These are phyloP conservation scores for Murraya koenigii DNA, from an alignment of 345 rosid species.

Conservation along the genomic window DNA sequence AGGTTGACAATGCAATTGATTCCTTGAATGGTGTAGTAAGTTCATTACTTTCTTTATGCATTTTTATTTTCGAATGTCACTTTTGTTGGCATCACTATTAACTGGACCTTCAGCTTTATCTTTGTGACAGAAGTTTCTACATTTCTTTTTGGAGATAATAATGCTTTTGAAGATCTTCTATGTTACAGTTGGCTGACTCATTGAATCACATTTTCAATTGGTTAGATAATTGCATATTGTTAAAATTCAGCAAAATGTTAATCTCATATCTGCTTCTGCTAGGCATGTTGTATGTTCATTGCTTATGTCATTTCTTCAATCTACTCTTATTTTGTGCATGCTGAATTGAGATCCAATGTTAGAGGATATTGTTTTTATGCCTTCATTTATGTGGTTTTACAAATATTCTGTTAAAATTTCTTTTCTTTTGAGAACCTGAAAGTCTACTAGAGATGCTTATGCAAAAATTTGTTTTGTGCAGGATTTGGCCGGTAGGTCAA, in stretches of 20 bases:
- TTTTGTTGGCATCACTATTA: neutral
- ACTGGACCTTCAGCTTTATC: neutral
- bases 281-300: neutral
- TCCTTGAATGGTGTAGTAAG: constrained; percentile 84
- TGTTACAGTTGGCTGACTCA: neutral
- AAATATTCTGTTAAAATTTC: neutral
- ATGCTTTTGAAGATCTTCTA: neutral
- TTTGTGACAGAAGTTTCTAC: neutral
- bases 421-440: neutral
- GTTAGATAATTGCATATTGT: neutral
- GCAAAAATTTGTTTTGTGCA: constrained; percentile 26
- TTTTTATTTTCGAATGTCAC: neutral
- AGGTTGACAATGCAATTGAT: constrained; percentile 67
- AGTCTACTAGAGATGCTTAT: neutral
- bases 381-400: neutral
- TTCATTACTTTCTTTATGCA: constrained; percentile 6
- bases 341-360: neutral
- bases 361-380: neutral
- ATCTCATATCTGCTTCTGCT: neutral
- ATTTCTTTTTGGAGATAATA: neutral
- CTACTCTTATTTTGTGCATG: neutral
- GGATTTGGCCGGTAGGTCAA: constrained; percentile 88
- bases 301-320: neutral
- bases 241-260: neutral
- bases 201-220: neutral